Conservation (phyloP, 345 rosid species). For the Rhodamnia rubescens region DNA sequence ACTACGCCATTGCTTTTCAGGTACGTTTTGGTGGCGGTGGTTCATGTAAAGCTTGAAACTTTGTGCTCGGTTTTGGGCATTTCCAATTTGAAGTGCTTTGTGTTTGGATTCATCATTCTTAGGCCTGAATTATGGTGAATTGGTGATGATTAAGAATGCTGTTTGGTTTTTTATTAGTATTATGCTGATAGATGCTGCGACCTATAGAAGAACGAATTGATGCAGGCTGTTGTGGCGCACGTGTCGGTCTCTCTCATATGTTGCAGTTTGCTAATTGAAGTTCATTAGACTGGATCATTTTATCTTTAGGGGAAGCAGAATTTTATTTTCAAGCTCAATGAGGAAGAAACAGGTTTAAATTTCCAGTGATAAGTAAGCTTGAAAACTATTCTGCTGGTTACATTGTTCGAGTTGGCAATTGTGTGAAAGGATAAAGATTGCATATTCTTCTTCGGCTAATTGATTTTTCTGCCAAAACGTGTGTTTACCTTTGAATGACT, state of each 20-base stretch:
- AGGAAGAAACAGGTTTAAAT: neutral
- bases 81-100: neutral
- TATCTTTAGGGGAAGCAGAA: neutral
- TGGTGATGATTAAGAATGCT: neutral
- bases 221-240: neutral
- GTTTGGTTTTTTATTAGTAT: neutral
- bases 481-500: neutral
- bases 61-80: neutral
- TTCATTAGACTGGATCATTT: neutral
- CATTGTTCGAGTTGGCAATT: neutral
- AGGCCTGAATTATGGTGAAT: neutral
- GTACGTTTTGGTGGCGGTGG: slow-evolving; percentile 9
- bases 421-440: neutral
- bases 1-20: slow-evolving; percentile 95
- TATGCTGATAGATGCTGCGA: neutral
- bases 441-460: neutral
- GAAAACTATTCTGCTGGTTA: neutral
- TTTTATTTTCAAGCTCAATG: neutral
- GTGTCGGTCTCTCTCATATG: neutral
- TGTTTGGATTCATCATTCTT: neutral
- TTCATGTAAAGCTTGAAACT: neutral
- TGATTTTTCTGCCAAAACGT: neutral
- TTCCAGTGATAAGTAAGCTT: neutral
- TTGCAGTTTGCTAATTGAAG: neutral
- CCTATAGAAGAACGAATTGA: neutral